These are phyloP conservation scores for Bullera alba DNA, from an alignment of 768 basidiomycete genomes.

Conservation along the genomic window DNA sequence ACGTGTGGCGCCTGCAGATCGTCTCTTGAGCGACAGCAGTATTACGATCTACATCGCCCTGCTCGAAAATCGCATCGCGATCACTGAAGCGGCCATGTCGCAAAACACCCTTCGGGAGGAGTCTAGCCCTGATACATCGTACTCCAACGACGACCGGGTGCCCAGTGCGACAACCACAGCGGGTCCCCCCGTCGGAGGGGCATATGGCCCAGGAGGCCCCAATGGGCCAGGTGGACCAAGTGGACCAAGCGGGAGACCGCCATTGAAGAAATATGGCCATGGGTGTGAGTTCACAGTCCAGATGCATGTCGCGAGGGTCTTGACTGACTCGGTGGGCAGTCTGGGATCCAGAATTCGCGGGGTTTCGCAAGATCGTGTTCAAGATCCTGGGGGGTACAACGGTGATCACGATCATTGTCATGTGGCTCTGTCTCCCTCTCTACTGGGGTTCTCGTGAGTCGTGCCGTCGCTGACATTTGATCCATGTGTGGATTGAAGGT, in stretches of 20 bases:
- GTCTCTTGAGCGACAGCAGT: too few species aligned
- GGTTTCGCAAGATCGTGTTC: conserved; percentile 26
- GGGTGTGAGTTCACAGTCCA: conserved; percentile 15
- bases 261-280: conserved; percentile 25
- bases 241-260: conserved; percentile 7
- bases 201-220: not conserved
- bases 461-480: not conserved
- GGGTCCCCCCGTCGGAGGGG: too few species aligned
- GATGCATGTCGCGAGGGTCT: not conserved
- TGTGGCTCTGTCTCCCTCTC: conserved; percentile 49
- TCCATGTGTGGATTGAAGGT: conserved; percentile 41
- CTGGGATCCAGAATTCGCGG: conserved; percentile 26
- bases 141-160: too few species aligned
- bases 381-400: conserved; percentile 43
- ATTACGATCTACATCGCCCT: too few species aligned
- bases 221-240: not conserved
- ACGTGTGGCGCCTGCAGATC: too few species aligned
- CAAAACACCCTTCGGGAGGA: too few species aligned
- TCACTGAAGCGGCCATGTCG: too few species aligned
- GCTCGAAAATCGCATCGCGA: too few species aligned
- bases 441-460: conserved; percentile 45
- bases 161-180: too few species aligned
- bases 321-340: conserved; percentile 9
- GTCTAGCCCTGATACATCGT: too few species aligned
- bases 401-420: conserved; percentile 45